Evolutionary conservation across 331 rosid genomes (phyloP).

Genomic region (Saraca asoca): DNA sequence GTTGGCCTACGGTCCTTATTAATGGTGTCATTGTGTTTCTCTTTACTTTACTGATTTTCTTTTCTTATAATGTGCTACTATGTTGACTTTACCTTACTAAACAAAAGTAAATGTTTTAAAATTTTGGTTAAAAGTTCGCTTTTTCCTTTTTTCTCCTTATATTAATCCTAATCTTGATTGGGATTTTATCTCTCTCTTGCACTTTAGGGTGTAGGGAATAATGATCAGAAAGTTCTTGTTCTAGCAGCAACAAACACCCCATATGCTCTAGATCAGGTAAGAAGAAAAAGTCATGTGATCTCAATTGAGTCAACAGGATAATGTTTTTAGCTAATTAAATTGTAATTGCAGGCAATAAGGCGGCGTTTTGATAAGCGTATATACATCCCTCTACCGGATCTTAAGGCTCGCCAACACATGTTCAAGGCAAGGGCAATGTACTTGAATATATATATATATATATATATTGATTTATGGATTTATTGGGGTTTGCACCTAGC

Average conservation of each 20-base stretch:
- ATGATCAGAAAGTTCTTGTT: constrained; percentile 95
- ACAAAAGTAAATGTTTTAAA: not conserved
- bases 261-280: constrained; percentile 94
- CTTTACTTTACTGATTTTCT: not conserved
- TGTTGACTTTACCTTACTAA: not conserved
- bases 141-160: not conserved
- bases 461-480: too few relatives aligned
- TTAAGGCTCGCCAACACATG: constrained; percentile 96
- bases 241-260: constrained; percentile 99
- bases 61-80: not conserved
- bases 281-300: constrained; percentile 14
- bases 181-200: constrained; percentile 30
- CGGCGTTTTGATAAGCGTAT: constrained; percentile 98
- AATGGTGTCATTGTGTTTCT: constrained; percentile 2
- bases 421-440: constrained; percentile 67
- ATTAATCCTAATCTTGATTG: constrained; percentile 28
- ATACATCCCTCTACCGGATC: constrained; percentile 94
- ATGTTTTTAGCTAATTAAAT: constrained; percentile 36
- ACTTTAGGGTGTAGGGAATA: constrained; percentile 85
- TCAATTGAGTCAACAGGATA: constrained; percentile 14
- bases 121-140: not conserved
- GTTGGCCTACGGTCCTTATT: not conserved
- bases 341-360: constrained; percentile 78
- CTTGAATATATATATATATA: constrained; percentile 29
- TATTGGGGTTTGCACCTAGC: constrained; percentile 29